A percentile compares a stretch with the other conserved stretches of the same genome.
Conservation (phyloP, 2,329 filamentous ascomycete genomes). For the Pochonia chlamydosporia region DNA sequence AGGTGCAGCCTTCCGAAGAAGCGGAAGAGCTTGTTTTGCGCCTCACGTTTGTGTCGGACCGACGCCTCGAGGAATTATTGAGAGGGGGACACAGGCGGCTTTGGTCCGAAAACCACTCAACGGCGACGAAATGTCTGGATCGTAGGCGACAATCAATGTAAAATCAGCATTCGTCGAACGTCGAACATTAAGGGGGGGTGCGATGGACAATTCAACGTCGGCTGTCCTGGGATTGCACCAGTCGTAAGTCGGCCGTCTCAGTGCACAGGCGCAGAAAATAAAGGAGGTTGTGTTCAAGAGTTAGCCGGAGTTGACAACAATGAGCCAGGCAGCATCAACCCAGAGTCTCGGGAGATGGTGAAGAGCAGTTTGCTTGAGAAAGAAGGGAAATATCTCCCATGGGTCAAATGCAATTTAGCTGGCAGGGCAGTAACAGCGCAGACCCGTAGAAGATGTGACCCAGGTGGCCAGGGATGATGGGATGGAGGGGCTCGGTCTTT, state of each 20-base stretch:
- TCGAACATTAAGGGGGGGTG: background rate
- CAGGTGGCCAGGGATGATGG: slow-evolving; percentile 8
- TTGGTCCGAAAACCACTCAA: background rate
- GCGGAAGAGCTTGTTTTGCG: background rate
- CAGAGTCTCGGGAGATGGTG: background rate
- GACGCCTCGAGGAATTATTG: background rate
- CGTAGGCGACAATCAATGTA: background rate
- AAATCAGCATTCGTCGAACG: background rate
- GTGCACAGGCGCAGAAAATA: background rate
- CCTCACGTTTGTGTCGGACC: background rate
- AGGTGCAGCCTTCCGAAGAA: background rate
- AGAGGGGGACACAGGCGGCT: background rate
- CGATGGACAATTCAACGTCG: background rate
- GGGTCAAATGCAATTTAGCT: background rate
- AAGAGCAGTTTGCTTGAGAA: background rate
- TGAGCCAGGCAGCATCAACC: background rate
- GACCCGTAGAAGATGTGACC: background rate
- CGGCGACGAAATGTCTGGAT: background rate
- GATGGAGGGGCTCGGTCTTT: slow-evolving; percentile 12
- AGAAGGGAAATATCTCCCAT: background rate
- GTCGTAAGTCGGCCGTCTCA: background rate
- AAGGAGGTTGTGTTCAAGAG: too few species aligned
- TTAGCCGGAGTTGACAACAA: too few species aligned
- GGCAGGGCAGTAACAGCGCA: slow-evolving; percentile 1
- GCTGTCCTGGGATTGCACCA: background rate